phyloP scores from a whole-genome alignment of 1,284 basidiomycete species.

The Malassezia obtusa region DNA sequence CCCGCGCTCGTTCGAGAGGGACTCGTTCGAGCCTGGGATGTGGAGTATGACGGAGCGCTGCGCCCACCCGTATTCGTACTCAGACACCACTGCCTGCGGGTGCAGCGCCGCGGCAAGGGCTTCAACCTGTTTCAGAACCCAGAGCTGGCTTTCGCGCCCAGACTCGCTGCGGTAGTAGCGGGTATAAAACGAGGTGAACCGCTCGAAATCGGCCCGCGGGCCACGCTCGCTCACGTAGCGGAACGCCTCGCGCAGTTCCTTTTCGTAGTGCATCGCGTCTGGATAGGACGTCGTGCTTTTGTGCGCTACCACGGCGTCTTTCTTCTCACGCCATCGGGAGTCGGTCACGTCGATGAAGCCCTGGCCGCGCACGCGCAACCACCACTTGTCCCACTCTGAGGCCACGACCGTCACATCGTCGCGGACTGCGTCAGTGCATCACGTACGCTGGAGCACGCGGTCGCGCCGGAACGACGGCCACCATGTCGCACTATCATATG shows the following conservation, averaged over 20 bases:
- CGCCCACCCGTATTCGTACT: conserved; percentile 81
- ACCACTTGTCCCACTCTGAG: conserved; percentile 29
- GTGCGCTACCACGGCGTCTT: neutral
- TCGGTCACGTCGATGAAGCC: conserved; percentile 42
- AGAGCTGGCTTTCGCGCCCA: conserved; percentile 64
- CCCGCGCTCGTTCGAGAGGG: conserved; percentile 35
- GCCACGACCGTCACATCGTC: neutral
- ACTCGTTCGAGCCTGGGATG: conserved; percentile 24
- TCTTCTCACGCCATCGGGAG: conserved; percentile 12
- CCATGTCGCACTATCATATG: neutral
- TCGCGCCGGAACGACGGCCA: neutral
- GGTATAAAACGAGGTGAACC: conserved; percentile 54
- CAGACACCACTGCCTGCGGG: conserved; percentile 53
- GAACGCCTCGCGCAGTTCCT: conserved; percentile 21
- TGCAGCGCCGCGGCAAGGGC: conserved; percentile 12
- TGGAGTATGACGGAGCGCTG: conserved; percentile 69
- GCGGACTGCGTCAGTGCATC: conserved; percentile 1
- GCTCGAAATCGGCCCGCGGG: conserved; percentile 24
- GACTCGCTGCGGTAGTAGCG: conserved; percentile 57
- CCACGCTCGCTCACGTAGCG: conserved; percentile 25
- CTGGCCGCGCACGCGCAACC: conserved; percentile 22
- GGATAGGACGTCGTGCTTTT: conserved; percentile 20
- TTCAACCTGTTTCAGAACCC: conserved; percentile 55
- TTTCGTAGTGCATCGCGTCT: conserved; percentile 13
- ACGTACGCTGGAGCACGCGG: conserved; percentile 10